Evolutionary conservation across 768 basidiomycete genomes (phyloP), one percentile per base, ranked within the genome.

Genomic region (Cantharellus anzutake): DNA sequence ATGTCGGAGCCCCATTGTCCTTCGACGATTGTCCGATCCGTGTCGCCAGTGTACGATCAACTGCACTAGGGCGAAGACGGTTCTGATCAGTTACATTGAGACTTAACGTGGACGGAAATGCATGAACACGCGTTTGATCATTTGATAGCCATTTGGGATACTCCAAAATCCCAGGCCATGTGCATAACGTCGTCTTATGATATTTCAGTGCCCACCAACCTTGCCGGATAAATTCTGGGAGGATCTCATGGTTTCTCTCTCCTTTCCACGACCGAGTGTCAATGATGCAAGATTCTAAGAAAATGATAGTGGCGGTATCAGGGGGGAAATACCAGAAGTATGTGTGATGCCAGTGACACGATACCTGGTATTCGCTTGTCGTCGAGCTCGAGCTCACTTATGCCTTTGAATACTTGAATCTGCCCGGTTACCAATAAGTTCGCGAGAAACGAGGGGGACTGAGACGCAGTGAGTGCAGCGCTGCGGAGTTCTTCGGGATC

Each of bases 331-430:
- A 1, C 29, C 11, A 48, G 11, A 29, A 11, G 29, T 1, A 37
- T 11, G 2, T 16, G 11, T 37, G 4, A 50, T 20, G 16, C 29
- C 29, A 48, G 4, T 35, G 5, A 40, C 34, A 4, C 69, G 80
- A 63, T 67, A 89, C 92, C 80, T 66, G 84, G 84, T 69, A 96
- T 83, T 57, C 73, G 74, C 51, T 83, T 73, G 65, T 94, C 91
- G 7, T 79, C 78, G 42, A 93, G 75, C 72, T 98, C 93, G 61
- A 98, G 74, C 7, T 72, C 72, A 4, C 84, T 85, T 65, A 85
- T 71, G 55, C 83, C 77, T 2, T 81, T 73, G 65, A 83, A 84
- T 2, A 80, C 76, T 65, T 81, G 86, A 55, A 75, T 75, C 67
- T 90, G 88, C 71, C 82, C 75, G 35, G 76, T 67, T 4, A 77